Percentiles rank a stretch among this genome's conserved stretches.
Conservation (phyloP, 176 grass and related monocot genomes). For the Olyra latifolia region DNA sequence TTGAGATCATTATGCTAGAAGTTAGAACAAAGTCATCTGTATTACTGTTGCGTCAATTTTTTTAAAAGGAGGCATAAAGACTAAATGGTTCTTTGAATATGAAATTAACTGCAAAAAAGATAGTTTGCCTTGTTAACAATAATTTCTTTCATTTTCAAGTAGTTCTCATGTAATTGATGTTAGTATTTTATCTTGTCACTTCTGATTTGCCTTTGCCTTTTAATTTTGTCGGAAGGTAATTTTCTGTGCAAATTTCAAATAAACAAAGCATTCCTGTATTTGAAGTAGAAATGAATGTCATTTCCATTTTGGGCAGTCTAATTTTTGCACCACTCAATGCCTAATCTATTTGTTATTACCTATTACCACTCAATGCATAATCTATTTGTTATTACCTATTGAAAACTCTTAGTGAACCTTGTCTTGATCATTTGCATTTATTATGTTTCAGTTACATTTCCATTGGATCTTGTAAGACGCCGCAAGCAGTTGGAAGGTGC, state of each 20-base stretch:
- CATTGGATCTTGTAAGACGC: constrained; percentile 83
- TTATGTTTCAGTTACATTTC: constrained; percentile 77
- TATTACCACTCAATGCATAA: too few relatives aligned
- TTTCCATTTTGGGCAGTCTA: neutral
- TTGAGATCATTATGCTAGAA: neutral
- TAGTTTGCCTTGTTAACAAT: neutral
- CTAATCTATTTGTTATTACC: neutral
- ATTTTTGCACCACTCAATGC: neutral
- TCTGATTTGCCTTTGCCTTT: neutral
- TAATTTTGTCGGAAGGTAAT: neutral
- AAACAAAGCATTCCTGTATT: neutral
- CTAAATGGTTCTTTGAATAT: neutral
- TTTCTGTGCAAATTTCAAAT: neutral
- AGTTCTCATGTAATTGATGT: neutral
- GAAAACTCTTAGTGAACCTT: neutral
- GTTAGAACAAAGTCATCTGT: neutral
- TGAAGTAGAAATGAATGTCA: neutral
- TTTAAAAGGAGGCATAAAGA: neutral
- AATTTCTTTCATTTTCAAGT: neutral
- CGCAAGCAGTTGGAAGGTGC: constrained; percentile 92
- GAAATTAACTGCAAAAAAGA: neutral
- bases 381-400: too few relatives aligned
- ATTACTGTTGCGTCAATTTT: neutral
- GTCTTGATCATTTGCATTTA: neutral
- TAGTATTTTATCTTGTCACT: neutral